Percentiles rank a stretch among this genome's conserved stretches.
Evolutionary conservation across 345 rosid genomes (phyloP).

Genomic region (Citrus cavaleriei): DNA sequence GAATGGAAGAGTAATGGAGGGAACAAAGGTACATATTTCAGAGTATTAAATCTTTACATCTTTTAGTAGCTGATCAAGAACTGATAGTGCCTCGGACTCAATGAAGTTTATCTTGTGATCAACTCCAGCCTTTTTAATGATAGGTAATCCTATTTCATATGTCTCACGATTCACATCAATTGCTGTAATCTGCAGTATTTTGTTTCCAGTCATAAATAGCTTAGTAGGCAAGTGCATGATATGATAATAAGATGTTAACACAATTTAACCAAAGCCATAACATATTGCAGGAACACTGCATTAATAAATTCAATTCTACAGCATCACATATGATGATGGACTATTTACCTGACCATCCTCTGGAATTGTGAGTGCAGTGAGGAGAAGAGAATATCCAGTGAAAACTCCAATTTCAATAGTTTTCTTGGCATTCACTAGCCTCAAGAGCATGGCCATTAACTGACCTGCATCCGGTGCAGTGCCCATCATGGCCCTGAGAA

Average conservation of each 20-base stretch:
- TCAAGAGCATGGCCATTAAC: constrained; percentile 41
- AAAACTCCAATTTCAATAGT: constrained; percentile 55
- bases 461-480: constrained; percentile 44
- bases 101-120: constrained; percentile 58
- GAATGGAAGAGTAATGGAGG: neutral
- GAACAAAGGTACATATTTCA: neutral
- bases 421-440: constrained; percentile 36
- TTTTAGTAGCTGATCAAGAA: constrained; percentile 37
- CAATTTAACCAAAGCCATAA: neutral
- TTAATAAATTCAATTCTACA: too few species aligned
- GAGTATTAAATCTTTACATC: constrained; percentile 17
- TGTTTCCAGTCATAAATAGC: too few species aligned
- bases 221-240: too few species aligned
- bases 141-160: constrained; percentile 56
- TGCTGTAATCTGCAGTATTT: constrained; percentile 38
- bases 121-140: constrained; percentile 52
- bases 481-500: constrained; percentile 26
- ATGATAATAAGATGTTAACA: neutral
- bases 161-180: constrained; percentile 37
- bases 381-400: constrained; percentile 52
- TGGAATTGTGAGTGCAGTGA: constrained; percentile 42
- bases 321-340: neutral
- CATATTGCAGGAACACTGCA: neutral
- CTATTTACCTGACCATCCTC: constrained; percentile 31
- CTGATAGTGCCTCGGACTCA: constrained; percentile 38